phyloP scores from a whole-genome alignment of 768 basidiomycete species.

The Cystobasidium ongulense region DNA sequence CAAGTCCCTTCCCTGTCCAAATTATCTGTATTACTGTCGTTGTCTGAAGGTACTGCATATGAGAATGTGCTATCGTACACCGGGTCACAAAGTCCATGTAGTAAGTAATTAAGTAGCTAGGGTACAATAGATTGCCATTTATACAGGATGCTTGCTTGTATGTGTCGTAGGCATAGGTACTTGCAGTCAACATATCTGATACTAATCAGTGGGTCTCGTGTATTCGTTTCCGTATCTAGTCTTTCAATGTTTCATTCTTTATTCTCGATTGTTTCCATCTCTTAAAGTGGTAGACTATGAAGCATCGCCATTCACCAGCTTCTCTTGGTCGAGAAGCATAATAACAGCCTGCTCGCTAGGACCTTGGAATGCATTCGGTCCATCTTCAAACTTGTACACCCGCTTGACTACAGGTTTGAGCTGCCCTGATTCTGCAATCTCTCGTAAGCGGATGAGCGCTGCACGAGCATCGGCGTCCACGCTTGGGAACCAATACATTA shows the following conservation, averaged over 20 bases:
- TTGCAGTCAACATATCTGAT: too few species aligned
- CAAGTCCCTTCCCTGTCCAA: too few species aligned
- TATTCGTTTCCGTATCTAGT: not conserved
- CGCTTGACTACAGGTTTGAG: slow-evolving; percentile 30
- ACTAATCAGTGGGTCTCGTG: not conserved
- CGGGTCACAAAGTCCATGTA: not conserved
- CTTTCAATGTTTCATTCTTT: too few species aligned
- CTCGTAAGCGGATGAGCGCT: slow-evolving; percentile 39
- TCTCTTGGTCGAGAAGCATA: slow-evolving; percentile 28
- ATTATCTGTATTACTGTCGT: not conserved
- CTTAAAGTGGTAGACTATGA: not conserved
- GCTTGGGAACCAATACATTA: slow-evolving; percentile 22
- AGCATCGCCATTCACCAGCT: not conserved
- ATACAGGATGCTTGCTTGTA: not conserved
- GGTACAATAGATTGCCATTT: not conserved
- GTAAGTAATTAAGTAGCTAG: not conserved
- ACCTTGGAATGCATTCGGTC: slow-evolving; percentile 28
- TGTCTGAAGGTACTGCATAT: not conserved
- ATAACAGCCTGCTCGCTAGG: slow-evolving; percentile 27
- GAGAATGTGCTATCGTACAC: not conserved
- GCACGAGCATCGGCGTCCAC: slow-evolving; percentile 32
- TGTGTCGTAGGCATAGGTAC: not conserved
- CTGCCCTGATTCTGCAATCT: slow-evolving; percentile 32
- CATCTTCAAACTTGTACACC: slow-evolving; percentile 28
- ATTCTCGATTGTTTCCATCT: not conserved